Evolutionary conservation across 352 stramenopile genomes (phyloP).

Genomic region (Phytopythium litorale): DNA sequence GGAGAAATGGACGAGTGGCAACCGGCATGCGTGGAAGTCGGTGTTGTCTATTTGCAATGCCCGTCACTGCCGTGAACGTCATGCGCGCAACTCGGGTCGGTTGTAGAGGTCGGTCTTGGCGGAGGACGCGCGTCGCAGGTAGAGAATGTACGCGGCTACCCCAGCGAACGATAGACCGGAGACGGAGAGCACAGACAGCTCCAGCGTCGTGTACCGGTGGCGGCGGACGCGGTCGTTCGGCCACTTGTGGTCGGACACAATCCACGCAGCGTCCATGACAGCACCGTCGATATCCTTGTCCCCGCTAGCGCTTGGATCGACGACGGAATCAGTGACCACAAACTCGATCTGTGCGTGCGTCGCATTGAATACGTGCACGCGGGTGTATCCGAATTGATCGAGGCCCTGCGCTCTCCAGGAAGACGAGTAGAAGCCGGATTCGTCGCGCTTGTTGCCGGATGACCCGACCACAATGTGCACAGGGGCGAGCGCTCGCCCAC

Average conservation of each 20-base stretch:
- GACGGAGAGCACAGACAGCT: neutral
- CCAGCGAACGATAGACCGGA: neutral
- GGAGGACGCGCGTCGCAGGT: neutral
- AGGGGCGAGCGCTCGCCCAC: slow-evolving; percentile 34
- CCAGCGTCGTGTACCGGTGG: slow-evolving; percentile 4
- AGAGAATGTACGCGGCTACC: neutral
- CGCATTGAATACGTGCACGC: slow-evolving; percentile 55
- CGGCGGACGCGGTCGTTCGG: slow-evolving; percentile 28
- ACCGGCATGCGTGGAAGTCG: no score
- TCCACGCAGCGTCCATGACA: slow-evolving; percentile 39
- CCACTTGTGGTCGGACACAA: slow-evolving; percentile 49
- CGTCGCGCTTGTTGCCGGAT: slow-evolving; percentile 32
- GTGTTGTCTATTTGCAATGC: neutral
- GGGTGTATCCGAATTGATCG: slow-evolving; percentile 44
- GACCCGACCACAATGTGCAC: slow-evolving; percentile 57
- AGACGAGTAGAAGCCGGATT: slow-evolving; percentile 32
- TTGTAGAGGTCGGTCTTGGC: neutral
- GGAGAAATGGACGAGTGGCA: no score
- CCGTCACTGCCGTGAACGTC: neutral
- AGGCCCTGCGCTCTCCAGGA: slow-evolving; percentile 29
- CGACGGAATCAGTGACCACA: slow-evolving; percentile 21
- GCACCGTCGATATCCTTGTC: slow-evolving; percentile 9
- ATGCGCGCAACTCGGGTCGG: neutral
- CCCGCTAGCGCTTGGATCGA: neutral
- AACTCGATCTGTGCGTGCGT: slow-evolving; percentile 55